These are phyloP conservation scores for Cladosporium sp. DNA, from an alignment of 2,329 filamentous ascomycete species.

Conservation along the genomic window DNA sequence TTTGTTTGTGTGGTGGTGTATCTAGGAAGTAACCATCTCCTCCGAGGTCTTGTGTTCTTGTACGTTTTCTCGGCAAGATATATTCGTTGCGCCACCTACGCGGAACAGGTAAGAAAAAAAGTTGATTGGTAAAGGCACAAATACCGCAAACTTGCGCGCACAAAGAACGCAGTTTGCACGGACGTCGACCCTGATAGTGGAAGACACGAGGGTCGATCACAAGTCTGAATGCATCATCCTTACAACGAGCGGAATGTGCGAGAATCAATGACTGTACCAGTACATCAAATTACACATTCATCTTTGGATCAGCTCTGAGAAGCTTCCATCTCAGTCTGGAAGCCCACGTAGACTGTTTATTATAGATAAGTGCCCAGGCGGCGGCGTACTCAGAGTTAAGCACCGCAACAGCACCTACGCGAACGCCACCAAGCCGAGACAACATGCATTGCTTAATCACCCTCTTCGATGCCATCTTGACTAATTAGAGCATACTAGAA, in stretches of 20 bases:
- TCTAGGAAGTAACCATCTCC: background rate
- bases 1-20: constrained; percentile 2
- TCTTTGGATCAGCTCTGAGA: background rate
- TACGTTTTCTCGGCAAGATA: background rate
- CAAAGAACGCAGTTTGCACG: background rate
- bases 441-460: background rate
- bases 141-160: background rate
- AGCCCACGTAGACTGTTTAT: background rate
- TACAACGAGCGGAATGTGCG: background rate
- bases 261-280: background rate
- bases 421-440: background rate
- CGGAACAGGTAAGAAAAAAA: background rate
- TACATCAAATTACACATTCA: background rate
- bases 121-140: background rate
- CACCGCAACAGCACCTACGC: background rate
- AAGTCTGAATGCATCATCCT: background rate
- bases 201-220: background rate
- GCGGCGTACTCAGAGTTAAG: background rate
- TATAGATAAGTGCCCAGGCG: background rate
- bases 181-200: background rate
- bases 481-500: background rate
- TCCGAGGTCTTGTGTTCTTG: background rate
- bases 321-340: background rate
- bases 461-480: background rate
- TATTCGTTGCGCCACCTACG: background rate